Conservation (phyloP, 345 rosid genomes). For the Syzygium aqueum region DNA sequence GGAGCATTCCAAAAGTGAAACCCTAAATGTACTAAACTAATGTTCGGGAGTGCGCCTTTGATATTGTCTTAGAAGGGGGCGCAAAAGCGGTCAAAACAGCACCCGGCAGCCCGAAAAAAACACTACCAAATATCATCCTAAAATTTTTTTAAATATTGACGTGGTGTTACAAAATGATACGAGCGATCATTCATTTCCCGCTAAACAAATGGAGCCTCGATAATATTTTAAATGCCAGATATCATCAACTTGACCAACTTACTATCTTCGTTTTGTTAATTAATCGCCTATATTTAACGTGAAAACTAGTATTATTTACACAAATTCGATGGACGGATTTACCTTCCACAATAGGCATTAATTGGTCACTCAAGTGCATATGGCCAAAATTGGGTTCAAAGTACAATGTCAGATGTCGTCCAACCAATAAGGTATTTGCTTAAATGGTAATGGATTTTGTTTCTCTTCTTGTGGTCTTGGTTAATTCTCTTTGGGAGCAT, state of each 20-base stretch:
- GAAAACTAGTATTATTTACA: neutral
- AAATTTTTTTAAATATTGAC: neutral
- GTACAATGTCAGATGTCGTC: neutral
- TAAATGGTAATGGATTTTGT: neutral
- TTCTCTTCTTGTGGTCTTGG: neutral
- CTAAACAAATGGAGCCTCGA: neutral
- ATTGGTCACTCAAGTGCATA: neutral
- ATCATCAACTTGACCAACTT: neutral
- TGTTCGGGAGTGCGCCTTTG: accelerated
- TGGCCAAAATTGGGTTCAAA: neutral
- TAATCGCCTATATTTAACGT: neutral
- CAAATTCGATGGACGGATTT: neutral
- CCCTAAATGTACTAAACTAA: neutral
- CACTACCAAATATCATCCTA: neutral
- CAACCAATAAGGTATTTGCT: neutral
- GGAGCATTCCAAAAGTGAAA: neutral
- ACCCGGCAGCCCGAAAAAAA: accelerated
- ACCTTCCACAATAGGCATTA: neutral
- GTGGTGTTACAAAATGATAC: accelerated
- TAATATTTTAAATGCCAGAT: neutral
- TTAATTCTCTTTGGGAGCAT: neutral
- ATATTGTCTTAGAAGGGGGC: neutral
- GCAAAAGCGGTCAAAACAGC: accelerated
- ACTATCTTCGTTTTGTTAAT: neutral
- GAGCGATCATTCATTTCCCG: neutral